These are phyloP conservation scores for Lactarius psammicola DNA, from an alignment of 768 basidiomycete species.

Conservation along the genomic window DNA sequence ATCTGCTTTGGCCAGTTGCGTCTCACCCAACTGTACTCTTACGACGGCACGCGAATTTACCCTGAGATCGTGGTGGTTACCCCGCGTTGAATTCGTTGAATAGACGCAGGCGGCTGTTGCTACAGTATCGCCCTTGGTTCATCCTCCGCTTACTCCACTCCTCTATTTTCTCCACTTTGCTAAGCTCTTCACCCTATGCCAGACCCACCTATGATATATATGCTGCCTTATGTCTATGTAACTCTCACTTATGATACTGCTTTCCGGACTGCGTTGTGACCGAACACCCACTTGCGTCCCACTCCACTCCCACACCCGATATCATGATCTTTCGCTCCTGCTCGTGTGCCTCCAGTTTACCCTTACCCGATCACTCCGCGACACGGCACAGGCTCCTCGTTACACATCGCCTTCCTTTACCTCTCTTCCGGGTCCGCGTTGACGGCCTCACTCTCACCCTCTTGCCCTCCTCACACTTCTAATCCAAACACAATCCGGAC, in stretches of 20 bases:
- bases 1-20: slow-evolving; percentile 23
- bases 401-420: too few relatives aligned
- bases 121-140: neutral
- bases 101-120: neutral
- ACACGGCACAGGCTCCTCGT: too few relatives aligned
- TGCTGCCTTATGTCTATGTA: neutral
- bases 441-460: too few relatives aligned
- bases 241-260: neutral
- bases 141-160: neutral
- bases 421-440: too few relatives aligned
- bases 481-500: too few relatives aligned
- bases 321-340: neutral
- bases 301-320: neutral
- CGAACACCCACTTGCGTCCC: neutral
- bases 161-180: neutral
- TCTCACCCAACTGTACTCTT: slow-evolving; percentile 23
- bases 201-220: neutral
- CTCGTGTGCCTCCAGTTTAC: too few relatives aligned
- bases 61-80: slow-evolving; percentile 23
- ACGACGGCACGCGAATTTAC: slow-evolving; percentile 14
- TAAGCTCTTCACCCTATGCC: neutral
- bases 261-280: neutral
- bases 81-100: slow-evolving; percentile 10
- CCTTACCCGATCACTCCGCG: too few relatives aligned
- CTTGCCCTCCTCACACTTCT: too few relatives aligned